phyloP scores from a whole-genome alignment of 2,329 filamentous ascomycete genomes.

The Pseudogymnoascus pannorum region DNA sequence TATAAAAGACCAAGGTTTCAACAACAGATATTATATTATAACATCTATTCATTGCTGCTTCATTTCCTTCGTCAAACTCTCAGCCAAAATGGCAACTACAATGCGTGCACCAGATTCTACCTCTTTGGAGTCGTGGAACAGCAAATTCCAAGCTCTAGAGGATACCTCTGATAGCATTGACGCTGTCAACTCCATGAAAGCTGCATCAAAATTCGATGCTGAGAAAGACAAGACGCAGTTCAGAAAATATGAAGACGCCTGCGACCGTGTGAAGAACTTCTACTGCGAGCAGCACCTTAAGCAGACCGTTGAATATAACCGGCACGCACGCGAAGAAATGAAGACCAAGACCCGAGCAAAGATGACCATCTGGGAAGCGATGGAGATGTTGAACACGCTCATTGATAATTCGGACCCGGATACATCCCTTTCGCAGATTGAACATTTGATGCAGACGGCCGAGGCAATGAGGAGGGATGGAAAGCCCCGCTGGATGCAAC shows the following conservation, averaged over 20 bases:
- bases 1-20: background rate
- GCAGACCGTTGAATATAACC: conserved; percentile 78
- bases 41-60: background rate
- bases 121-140: conserved; percentile 15
- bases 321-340: conserved; percentile 68
- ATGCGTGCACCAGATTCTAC: conserved; percentile 23
- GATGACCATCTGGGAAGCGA: conserved; percentile 83
- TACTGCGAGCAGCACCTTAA: conserved; percentile 66
- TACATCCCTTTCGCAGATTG: conserved; percentile 77
- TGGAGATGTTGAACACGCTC: conserved; percentile 83
- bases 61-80: background rate
- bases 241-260: conserved; percentile 75
- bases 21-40: background rate
- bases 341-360: conserved; percentile 54
- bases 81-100: conserved; percentile 26
- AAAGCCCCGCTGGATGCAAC: conserved; percentile 74
- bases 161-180: conserved; percentile 42
- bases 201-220: conserved; percentile 59
- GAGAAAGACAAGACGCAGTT: conserved; percentile 75
- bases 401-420: conserved; percentile 83
- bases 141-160: conserved; percentile 32
- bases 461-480: conserved; percentile 81
- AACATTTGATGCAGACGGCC: conserved; percentile 77
- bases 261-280: conserved; percentile 78
- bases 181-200: conserved; percentile 47